Evolutionary conservation across 768 basidiomycete genomes (phyloP), one percentile per base, ranked within the genome.

Genomic region (Russula dissimulans): DNA sequence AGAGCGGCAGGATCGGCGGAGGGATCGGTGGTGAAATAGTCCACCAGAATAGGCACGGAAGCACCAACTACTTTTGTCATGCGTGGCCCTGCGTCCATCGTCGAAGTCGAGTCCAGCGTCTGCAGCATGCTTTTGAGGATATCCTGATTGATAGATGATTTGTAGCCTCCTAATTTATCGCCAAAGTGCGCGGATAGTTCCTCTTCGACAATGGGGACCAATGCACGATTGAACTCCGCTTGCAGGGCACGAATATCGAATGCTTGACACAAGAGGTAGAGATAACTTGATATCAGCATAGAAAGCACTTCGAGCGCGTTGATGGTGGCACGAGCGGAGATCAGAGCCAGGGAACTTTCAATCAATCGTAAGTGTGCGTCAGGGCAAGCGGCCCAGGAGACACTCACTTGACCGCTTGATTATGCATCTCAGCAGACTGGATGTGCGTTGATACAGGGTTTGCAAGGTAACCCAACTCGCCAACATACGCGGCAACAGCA

Each of bases 391-490:
- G 15, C 22, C 32, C 39, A 43, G 4, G 10, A 5, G 29, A 47
- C 44, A 76, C 87, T 61, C 64, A 90, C 88, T 94, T 94, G 71
- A 94, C 81, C 46, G 91, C 87, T 71, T 94, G 91, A 66, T 94
- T 94, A 69, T 91, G 89, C 87, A 92, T 90, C 73, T 94, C 91
- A 1, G 91, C 91, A 2, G 86, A 87, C 67, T 93, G 89, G 51
- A 91, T 83, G 65, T 88, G 86, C 0, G 89, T 89, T 3, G 86
- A 87, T 11, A 93, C 90, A 0, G 91, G 90, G 74, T 82, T 89
- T 18, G 87, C 91, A 29, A 92, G 79, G 68, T 80, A 85, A 32
- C 90, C 91, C 36, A 94, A 80, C 71, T 94, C 91, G 48, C 85
- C 77, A 3, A 85, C 80, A 69, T 94, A 93, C 0, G 91, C 85